Evolutionary conservation across 805 yeast genomes (phyloP).

Genomic region (Lipomyces chichibuensis): DNA sequence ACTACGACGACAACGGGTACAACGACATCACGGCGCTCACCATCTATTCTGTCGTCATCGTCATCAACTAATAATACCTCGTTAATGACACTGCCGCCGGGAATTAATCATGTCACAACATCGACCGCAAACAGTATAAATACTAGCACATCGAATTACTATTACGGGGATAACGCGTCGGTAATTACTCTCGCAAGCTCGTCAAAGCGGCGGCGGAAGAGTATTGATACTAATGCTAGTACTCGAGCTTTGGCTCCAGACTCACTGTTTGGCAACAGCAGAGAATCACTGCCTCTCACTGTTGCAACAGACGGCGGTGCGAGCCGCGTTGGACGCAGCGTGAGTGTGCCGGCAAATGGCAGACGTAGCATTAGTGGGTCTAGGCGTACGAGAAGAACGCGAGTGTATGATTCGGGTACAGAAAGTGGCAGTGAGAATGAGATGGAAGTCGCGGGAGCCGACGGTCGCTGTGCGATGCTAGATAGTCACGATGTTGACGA

Average conservation of each 20-base stretch:
- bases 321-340: slow-evolving; percentile 7
- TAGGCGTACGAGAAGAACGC: slow-evolving; percentile 17
- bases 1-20: slow-evolving; percentile 16
- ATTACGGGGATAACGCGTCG: slow-evolving; percentile 27
- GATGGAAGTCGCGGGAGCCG: not conserved
- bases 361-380: slow-evolving; percentile 19
- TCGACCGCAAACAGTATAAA: not conserved
- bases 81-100: slow-evolving; percentile 27
- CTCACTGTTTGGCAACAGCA: slow-evolving; percentile 32
- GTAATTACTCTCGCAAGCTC: slow-evolving; percentile 33
- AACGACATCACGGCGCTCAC: slow-evolving; percentile 19
- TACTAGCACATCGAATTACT: slow-evolving; percentile 8
- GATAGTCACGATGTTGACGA: not conserved
- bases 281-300: slow-evolving; percentile 34
- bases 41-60: slow-evolving; percentile 26
- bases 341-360: slow-evolving; percentile 3
- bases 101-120: not conserved
- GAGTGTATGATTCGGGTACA: slow-evolving; percentile 12
- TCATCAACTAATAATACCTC: slow-evolving; percentile 33
- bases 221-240: slow-evolving; percentile 34
- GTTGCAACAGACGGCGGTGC: slow-evolving; percentile 25
- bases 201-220: slow-evolving; percentile 34
- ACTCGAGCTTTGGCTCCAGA: slow-evolving; percentile 36
- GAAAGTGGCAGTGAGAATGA: slow-evolving; percentile 6
- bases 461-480: not conserved